Evolutionary conservation across 2,329 filamentous ascomycete species (phyloP), one percentile per base, ranked within the genome.

Genomic region (Xylariaceae sp.): DNA sequence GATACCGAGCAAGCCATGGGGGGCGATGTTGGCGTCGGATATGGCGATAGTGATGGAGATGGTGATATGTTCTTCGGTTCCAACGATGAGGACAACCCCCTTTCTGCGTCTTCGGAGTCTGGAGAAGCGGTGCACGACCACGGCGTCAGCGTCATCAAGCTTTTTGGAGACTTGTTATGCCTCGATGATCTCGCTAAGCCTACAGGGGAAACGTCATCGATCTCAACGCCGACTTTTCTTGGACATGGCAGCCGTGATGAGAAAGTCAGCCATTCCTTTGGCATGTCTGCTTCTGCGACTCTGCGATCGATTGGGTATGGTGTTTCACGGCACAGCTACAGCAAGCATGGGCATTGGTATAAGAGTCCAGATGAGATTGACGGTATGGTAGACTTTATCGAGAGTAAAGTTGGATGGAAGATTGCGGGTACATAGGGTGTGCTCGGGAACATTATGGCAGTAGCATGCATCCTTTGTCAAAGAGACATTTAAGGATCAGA

Each of bases 331-430:
- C 63, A 64, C 39, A 28, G 45, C 0, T 77, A 75, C 52, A 19
- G 54, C 3, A 60, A 50, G 0, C 46, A 51, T 3, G 71, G 69
- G 0, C 71, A 75, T 44, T 74, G 72, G 68, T 72, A 73, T 46
- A 70, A 65, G 43, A 56, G 71, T 12, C 69, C 69, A 0, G 66
- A 74, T 34, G 66, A 72, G 47, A 66, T 72, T 43, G 65, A 75
- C 47, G 68, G 74, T 51, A 64, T 73, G 37, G 48, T 64, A 7
- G 34, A 50, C 0, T 71, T 69, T 34, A 49, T 63, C 13, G 30
- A 32, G 16, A 17, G 13, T 17, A 17, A n/a, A 32, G 30, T 32
- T 32, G 30, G 30, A 13, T 17, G 30, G 22, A 26, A 26, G 22
- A 11, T 26, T 11, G 22, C 11, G 11, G 22, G 11, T 26, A 26